Evolutionary conservation across 148 eudicot genomes (phyloP), one percentile per base, ranked within the genome.

Genomic region (Fagopyrum tataricum): DNA sequence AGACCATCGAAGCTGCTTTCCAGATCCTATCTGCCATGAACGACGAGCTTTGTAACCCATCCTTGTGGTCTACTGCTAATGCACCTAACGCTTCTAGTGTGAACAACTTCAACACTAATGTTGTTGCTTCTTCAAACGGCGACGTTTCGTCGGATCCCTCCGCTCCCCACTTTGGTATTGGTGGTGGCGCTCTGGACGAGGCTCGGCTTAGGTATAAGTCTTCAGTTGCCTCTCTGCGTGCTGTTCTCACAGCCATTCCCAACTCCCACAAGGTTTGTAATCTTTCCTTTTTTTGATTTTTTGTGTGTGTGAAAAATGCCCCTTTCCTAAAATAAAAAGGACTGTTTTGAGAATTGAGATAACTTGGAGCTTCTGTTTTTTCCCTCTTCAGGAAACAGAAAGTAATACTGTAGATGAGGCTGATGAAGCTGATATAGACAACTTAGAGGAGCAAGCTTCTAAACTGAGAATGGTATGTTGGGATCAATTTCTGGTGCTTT

Each of bases 11-110:
- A 61, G 87, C 98, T 2, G 96, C 96, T 0, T 88, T 85, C 71
- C 89, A 87, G 68, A 88, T 95, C 61, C 79, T 91, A 8, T 90
- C 92, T 8, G 84, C 98, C 76, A 95, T 95, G 98, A 87, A 95
- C 79, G 93, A 91, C 72, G 98, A 90, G 85, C 97, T 91, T 72
- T 91, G 98, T 75, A 85, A 89, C 76, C 93, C 98, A 0, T 39
- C 83, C 6, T 77, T 95, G 59, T 95, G 98, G 98, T 86, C 96
- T 13, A 72, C 85, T 24, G 59, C 81, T 66, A 44, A 84, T 18
- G 4, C 83, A 42, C 7, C 75, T 37, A 0, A 76, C 37, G 37
- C 2, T 31, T 31, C 37, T 31, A 31, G 37, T 31, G 37, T 31
- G 7, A 67, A 39, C 44, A 13, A 67, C 44, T 44, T 44, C 44